Evolutionary conservation across 1,284 basidiomycete genomes (phyloP).

Genomic region (Meira nashicola): DNA sequence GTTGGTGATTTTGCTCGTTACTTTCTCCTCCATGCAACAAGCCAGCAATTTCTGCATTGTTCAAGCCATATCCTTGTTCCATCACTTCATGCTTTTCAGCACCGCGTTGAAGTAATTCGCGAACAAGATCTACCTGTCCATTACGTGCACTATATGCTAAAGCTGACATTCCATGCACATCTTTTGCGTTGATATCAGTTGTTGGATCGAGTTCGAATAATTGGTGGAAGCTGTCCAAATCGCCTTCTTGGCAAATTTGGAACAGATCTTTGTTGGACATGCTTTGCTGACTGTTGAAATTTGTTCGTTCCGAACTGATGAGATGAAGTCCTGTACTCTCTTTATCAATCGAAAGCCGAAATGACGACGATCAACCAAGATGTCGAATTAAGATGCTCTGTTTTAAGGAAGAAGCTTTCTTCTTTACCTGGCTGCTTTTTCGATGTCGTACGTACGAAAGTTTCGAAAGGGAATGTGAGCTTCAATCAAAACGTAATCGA

Average conservation of each 20-base stretch:
- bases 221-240: constrained; percentile 32
- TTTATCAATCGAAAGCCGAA: neutral
- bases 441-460: neutral
- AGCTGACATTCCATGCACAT: constrained; percentile 28
- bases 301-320: neutral
- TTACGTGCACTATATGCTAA: constrained; percentile 31
- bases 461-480: neutral
- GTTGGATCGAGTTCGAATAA: constrained; percentile 28
- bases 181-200: constrained; percentile 22
- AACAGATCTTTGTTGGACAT: constrained; percentile 35
- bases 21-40: neutral
- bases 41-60: constrained; percentile 18
- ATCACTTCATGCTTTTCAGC: constrained; percentile 16
- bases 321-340: neutral
- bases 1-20: neutral
- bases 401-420: neutral
- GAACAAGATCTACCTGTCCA: constrained; percentile 39
- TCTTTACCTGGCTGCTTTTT: neutral
- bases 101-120: constrained; percentile 35
- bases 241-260: constrained; percentile 38
- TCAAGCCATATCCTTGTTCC: constrained; percentile 21
- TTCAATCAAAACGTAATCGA: neutral
- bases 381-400: neutral
- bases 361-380: neutral
- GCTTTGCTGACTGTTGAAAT: neutral